A percentile compares a stretch with the other conserved stretches of the same genome.
Evolutionary conservation across 352 stramenopile genomes (phyloP).

Genomic region (Bremia lactucae): DNA sequence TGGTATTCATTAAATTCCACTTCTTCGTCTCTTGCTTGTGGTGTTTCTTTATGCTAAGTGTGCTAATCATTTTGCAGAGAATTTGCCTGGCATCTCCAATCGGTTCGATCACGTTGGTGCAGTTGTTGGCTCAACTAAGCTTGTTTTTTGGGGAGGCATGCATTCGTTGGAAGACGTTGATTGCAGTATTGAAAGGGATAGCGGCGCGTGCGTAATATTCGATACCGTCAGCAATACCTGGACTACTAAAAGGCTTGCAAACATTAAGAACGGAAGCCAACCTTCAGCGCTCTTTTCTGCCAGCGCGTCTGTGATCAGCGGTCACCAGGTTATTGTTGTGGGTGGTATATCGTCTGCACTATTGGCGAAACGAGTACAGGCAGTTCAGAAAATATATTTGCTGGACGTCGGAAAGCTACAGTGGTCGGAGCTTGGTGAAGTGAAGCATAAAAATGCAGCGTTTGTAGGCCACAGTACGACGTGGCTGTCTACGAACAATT

Average conservation of each 20-base stretch:
- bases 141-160: slow-evolving; percentile 57
- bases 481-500: slow-evolving; percentile 35
- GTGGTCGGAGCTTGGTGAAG: slow-evolving; percentile 44
- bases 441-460: slow-evolving; percentile 34
- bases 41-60: background rate
- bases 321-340: slow-evolving; percentile 44
- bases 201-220: slow-evolving; percentile 29
- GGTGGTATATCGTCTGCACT: slow-evolving; percentile 39
- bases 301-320: slow-evolving; percentile 36
- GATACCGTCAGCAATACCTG: slow-evolving; percentile 38
- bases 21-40: background rate
- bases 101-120: slow-evolving; percentile 57
- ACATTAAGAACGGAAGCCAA: slow-evolving; percentile 20
- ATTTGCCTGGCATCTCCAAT: slow-evolving; percentile 1
- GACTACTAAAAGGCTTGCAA: slow-evolving; percentile 28
- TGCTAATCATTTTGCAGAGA: slow-evolving; percentile 12
- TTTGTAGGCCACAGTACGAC: slow-evolving; percentile 45
- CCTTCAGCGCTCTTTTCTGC: slow-evolving; percentile 31
- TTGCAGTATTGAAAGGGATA: slow-evolving; percentile 12
- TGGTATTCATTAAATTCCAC: slow-evolving; percentile 14
- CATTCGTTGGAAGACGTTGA: slow-evolving; percentile 26
- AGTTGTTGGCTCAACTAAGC: slow-evolving; percentile 33
- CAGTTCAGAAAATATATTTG: slow-evolving; percentile 43
- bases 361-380: slow-evolving; percentile 25
- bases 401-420: slow-evolving; percentile 34